Base-by-base conservation (phyloP, 1,284 basidiomycete genomes). In the Salmacisia buchloeana region DNA sequence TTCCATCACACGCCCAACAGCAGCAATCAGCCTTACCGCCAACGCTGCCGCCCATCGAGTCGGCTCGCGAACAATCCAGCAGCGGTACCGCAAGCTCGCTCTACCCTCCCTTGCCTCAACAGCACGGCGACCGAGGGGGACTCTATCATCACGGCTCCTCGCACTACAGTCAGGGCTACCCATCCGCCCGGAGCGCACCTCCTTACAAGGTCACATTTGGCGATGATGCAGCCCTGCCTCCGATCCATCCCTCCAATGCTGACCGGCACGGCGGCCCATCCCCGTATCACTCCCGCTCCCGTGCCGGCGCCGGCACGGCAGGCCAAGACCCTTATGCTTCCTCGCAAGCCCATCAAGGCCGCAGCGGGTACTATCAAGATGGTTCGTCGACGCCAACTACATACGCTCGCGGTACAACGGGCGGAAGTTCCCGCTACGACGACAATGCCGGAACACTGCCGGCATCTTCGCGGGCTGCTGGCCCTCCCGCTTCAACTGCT, bases 131-230 rank as follows among this genome's bases (percentile, higher is more conserved):
- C 15, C 52, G 33, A 4, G 27, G 15, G 18, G n/a, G 15, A 12
- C 35, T 60, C 54, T 15, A 60, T 57, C 25, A 59, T 62, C n/a
- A 38, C 38, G 21, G 62, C 61, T 29, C 64, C 23, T 4, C 49
- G 52, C 29, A 33, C 18, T 38, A 52, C 29, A n/a, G 59, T 7
- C 34, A 27, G 36, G 29, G 23, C 46, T 54, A 54, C 12, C 58
- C 56, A 21, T 27, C 68, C 12, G 69, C 74, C n/a, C 67, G 66
- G 49, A 75, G 73, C 52, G 77, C 77, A 1, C 77, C 77, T 3
- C 72, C 77, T 18, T 69, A 76, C 27, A 76, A 78, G 68, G 68
- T 67, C 21, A 66, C 67, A 0, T 78, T 77, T 34, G 67, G 67
- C 18, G 45, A 60, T 10, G 71, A 70, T 57, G 64, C 64, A 27